Evolutionary conservation across 2,329 filamentous ascomycete genomes (phyloP), one percentile per base, ranked within the genome.

Genomic region (Ophiostoma himal-ulmi): DNA sequence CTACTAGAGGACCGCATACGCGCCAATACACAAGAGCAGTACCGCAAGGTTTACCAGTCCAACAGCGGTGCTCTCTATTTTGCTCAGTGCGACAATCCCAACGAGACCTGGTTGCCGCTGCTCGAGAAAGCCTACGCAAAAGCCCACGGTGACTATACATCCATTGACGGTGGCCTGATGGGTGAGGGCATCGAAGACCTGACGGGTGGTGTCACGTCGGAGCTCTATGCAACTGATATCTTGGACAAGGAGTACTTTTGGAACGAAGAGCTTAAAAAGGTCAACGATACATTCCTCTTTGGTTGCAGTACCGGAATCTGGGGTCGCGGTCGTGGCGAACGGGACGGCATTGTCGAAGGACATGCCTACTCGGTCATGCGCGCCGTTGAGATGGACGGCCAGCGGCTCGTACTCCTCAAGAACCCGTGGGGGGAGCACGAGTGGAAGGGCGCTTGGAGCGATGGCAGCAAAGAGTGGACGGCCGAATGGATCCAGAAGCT

Each of bases 221-320:
- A 91, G 76, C 79, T 93, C 13, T 84, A 90, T 64, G 86, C 88
- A 1, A 86, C 87, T 0, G 89, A 92, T 75, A 91, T 93, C 48
- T 83, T 93, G 3, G 89, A 95, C 76, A 90, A 90, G 74, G 89
- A 96, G 68, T 85, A 87, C 30, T 96, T 96, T 77, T 96, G 93
- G 93, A 86, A 85, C 0, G 88, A 94, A 52, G 91, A 95, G 77
- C 84, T 96, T 34, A 86, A 89, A 79, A 88, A 90, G 73, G 91
- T 93, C 71, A 95, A 96, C 77, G 81, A 92, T 70, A 89, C 92
- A 68, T 96, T 95, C 75, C 80, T 92, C 8, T 92, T 92, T 75
- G 89, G 89, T n/a, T 91, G 89, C 60, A 64, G 60, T 0, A 87
- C 86, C 0, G 89, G 89, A 11, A 80, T 89, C 36, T 83, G 90